Evolutionary conservation across 1,284 basidiomycete genomes (phyloP).

Genomic region (Sanghuangporus sanghuang): DNA sequence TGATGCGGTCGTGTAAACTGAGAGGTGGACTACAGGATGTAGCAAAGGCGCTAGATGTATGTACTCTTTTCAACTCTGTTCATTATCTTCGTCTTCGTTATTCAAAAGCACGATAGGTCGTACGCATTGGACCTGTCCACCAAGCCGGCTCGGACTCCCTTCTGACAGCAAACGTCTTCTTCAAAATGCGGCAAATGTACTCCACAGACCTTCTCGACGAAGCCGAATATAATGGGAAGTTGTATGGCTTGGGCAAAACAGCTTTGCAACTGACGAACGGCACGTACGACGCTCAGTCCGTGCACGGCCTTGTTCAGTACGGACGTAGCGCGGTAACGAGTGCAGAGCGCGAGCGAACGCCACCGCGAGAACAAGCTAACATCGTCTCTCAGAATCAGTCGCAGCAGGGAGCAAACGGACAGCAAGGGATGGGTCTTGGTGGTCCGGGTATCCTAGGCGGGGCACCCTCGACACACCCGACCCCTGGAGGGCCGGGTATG

Average conservation of each 20-base stretch:
- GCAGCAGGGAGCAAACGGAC: constrained; percentile 11
- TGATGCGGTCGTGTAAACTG: constrained; percentile 88
- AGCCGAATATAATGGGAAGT: constrained; percentile 66
- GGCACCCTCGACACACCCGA: constrained; percentile 33
- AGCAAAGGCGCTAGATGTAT: constrained; percentile 86
- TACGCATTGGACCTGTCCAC: constrained; percentile 88
- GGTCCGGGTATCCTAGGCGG: constrained; percentile 40
- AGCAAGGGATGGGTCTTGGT: constrained; percentile 20
- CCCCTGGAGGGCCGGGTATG: constrained; percentile 25
- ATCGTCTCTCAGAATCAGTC: constrained; percentile 27
- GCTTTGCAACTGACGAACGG: constrained; percentile 49
- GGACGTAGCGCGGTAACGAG: constrained; percentile 64
- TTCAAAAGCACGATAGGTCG: constrained; percentile 48
- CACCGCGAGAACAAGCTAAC: constrained; percentile 51
- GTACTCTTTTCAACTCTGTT: constrained; percentile 22
- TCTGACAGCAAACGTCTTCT: constrained; percentile 90
- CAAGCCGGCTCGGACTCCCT: constrained; percentile 96
- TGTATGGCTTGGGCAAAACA: constrained; percentile 74
- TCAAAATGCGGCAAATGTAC: constrained; percentile 91
- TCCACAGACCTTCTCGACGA: constrained; percentile 87
- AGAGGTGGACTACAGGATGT: constrained; percentile 96
- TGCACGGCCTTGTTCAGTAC: constrained; percentile 8
- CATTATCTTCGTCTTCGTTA: neutral
- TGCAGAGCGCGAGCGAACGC: constrained; percentile 71
- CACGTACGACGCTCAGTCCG: constrained; percentile 43